A percentile compares a stretch with the other conserved stretches of the same genome.
Evolutionary conservation across 768 basidiomycete species (phyloP).

Genomic region (Auriscalpium orientale): DNA sequence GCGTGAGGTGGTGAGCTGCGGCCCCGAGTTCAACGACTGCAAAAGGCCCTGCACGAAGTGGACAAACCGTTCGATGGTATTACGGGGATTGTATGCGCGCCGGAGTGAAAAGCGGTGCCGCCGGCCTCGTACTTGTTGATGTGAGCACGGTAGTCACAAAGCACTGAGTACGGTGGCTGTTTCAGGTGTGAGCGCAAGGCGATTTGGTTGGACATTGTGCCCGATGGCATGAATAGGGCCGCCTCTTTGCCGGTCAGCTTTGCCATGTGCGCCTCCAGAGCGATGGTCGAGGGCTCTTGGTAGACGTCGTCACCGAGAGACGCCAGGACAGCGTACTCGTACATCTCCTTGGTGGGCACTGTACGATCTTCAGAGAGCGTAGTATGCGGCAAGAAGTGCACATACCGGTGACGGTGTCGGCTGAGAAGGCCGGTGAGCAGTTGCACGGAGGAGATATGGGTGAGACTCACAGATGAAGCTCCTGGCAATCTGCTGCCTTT

Average conservation of each 20-base stretch:
- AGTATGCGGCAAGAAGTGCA: not conserved
- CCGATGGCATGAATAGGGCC: slow-evolving; percentile 78
- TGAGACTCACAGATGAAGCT: slow-evolving; percentile 60
- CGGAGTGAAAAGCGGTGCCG: slow-evolving; percentile 79
- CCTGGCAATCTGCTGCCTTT: slow-evolving; percentile 50
- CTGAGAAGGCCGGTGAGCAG: slow-evolving; percentile 21
- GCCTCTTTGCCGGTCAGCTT: slow-evolving; percentile 84
- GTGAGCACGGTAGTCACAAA: slow-evolving; percentile 82
- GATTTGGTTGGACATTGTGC: slow-evolving; percentile 87
- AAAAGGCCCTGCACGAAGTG: not conserved
- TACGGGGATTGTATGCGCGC: slow-evolving; percentile 59
- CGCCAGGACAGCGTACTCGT: slow-evolving; percentile 54
- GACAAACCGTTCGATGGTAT: slow-evolving; percentile 52
- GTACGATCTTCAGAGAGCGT: slow-evolving; percentile 5
- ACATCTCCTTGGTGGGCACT: slow-evolving; percentile 65
- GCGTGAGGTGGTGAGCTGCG: slow-evolving; percentile 60
- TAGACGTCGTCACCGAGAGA: slow-evolving; percentile 79
- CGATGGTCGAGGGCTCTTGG: slow-evolving; percentile 50
- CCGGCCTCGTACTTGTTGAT: slow-evolving; percentile 85
- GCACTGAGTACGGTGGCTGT: slow-evolving; percentile 84
- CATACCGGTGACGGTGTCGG: slow-evolving; percentile 44
- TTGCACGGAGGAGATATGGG: slow-evolving; percentile 3
- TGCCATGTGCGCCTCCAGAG: slow-evolving; percentile 66
- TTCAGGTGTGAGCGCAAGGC: slow-evolving; percentile 80
- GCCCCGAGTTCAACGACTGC: slow-evolving; percentile 10